Evolutionary conservation across 2,329 filamentous ascomycete genomes (phyloP), one percentile per base, ranked within the genome.

Genomic region (Aspergillus thermomutatus): DNA sequence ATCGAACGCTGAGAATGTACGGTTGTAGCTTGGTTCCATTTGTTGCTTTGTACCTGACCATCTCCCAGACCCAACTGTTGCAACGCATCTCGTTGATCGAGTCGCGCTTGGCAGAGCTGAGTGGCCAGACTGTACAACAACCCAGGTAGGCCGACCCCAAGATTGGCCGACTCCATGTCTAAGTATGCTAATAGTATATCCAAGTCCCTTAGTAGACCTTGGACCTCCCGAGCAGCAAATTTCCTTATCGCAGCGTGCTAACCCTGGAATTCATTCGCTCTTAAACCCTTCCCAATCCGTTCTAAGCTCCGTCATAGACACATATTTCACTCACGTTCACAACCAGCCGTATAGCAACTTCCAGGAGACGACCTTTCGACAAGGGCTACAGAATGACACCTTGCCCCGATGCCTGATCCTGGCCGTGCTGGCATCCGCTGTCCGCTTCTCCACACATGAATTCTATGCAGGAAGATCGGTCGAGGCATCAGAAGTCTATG

Each of bases 261-360:
- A 9, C 7, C 3, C 27, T 27, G 27, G 8, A 8, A 27, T 9
- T 27, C 27, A 27, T 27, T 10, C 27, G 2, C 9, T 27, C 27
- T 8, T 27, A 40, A 5, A 50, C 46, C 1, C 49, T 62, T 14
- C 63, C 63, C 40, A 64, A 65, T 2, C 26, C 1, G 60, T 69
- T 3, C 45, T 67, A 2, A 26, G 25, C 8, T 67, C 65, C 0
- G 53, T 67, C 8, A 60, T 69, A 6, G 62, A 67, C 28, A 67
- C 66, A 4, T 77, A 70, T 51, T 76, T 77, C 52, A 34, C 43
- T 7, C 70, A 66, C 48, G 68, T 65, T 26, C 74, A 76, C 31
- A 74, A 74, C 37, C 71, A 75, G 31, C 74, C 74, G 1, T 77
- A 77, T 27, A 27, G 27, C 27, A 17, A 70, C 53, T 74, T 76